Evolutionary conservation across 2,329 filamentous ascomycete species (phyloP), one percentile per base, ranked within the genome.

Genomic region (Penicillium sp.): DNA sequence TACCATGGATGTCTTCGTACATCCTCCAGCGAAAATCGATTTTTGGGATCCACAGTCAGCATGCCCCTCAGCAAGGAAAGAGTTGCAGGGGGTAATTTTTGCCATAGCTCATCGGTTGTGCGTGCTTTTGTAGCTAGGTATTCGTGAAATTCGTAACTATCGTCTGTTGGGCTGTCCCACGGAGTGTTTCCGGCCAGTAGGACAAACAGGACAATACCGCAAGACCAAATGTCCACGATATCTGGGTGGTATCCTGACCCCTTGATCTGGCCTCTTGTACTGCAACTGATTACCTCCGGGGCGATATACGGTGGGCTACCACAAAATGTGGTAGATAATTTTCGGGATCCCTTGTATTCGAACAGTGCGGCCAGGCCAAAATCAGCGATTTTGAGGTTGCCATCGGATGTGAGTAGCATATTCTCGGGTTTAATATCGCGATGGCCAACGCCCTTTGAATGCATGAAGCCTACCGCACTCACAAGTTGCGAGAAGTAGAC

Each of bases 261-360:
- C 58, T 77, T 77, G 8, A 71, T 70, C 60, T 80, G 77, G 4
- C 68, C 72, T 80, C 89, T 58, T 76, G 78, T 75, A 51, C 77
- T 80, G 46, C 83, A 83, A 19, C 73, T 77, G 19, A 88, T 78
- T 27, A 99, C 95, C 76, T 99, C 95, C 1, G 96, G 95, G 0
- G 95, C 95, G 69, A 99, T 97, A 69, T 99, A 99, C 0, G 95
- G 95, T 21, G 95, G 95, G 67, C 92, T 96, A 7, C 95, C 95
- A 71, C 95, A 99, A 64, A 98, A 89, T 2, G 93, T 96, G 14
- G 88, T 87, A 71, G 91, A 96, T 60, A 88, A 79, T 75, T 97
- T 96, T 62, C 86, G 84, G 67, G 88, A 85, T 10, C 92, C 92
- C 67, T 93, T 91, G 76, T 96, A 92, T 75, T 93, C 87, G 70